Evolutionary conservation across 2,329 filamentous ascomycete species (phyloP).

Genomic region (Coniochaeta pulveracea): DNA sequence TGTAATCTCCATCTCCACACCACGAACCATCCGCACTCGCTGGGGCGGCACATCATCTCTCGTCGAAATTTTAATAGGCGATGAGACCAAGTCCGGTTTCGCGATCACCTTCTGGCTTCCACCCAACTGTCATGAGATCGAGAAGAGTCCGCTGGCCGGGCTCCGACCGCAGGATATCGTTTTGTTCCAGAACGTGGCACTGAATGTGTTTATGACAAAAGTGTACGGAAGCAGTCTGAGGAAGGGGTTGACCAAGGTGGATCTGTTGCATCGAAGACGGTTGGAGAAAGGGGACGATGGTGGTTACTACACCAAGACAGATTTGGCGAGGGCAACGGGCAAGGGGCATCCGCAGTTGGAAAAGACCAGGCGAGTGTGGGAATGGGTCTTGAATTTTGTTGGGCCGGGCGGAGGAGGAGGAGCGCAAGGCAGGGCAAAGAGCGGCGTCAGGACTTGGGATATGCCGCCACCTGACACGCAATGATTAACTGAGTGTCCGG

Average conservation of each 20-base stretch:
- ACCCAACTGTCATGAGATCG: conserved; percentile 19
- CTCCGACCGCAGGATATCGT: conserved; percentile 67
- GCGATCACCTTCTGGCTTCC: conserved; percentile 75
- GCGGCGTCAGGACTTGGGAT: conserved; percentile 4
- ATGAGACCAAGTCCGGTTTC: conserved; percentile 76
- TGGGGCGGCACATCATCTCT: conserved; percentile 53
- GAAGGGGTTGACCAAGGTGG: conserved; percentile 56
- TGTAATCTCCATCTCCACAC: conserved; percentile 58
- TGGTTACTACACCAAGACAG: conserved; percentile 44
- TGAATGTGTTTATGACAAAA: conserved; percentile 61
- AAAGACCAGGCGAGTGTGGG: conserved; percentile 56
- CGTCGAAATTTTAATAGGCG: conserved; percentile 69
- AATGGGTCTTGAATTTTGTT: conserved; percentile 69
- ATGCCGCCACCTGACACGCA: conserved; percentile 5
- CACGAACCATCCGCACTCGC: conserved; percentile 56
- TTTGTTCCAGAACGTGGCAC: conserved; percentile 66
- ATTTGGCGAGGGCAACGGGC: conserved; percentile 26
- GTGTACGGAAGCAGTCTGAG: conserved; percentile 81
- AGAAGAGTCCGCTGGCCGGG: conserved; percentile 20
- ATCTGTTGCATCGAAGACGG: conserved; percentile 49
- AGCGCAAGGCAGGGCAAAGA: too few relatives aligned
- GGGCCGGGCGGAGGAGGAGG: conserved; percentile 14
- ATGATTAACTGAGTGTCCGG: too few relatives aligned
- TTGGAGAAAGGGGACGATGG: conserved; percentile 37
- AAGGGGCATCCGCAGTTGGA: conserved; percentile 37